These are phyloP conservation scores for Spinellus fusiger DNA, from an alignment of 192 early-diverging fungal genomes.

Conservation along the genomic window DNA sequence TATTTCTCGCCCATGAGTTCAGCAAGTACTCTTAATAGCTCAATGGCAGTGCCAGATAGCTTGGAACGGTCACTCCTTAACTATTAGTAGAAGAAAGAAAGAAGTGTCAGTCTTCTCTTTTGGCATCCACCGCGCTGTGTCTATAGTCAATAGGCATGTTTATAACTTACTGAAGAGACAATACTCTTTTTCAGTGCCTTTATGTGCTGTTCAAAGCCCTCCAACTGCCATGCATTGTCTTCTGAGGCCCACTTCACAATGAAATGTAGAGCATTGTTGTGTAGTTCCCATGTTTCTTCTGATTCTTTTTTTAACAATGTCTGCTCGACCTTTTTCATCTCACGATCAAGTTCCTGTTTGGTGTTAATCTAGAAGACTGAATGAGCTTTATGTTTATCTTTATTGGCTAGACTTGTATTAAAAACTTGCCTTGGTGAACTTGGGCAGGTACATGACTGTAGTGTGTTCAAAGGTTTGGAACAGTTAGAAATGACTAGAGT, in stretches of 20 bases:
- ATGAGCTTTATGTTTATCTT: no score
- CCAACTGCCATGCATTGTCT: slow-evolving; percentile 10
- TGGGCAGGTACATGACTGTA: no score
- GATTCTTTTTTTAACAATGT: slow-evolving; percentile 55
- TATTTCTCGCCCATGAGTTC: slow-evolving; percentile 55
- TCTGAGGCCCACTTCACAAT: slow-evolving; percentile 38
- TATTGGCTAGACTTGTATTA: no score
- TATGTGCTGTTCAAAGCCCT: slow-evolving; percentile 20
- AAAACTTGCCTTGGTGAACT: no score
- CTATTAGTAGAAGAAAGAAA: slow-evolving; percentile 38
- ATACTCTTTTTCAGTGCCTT: slow-evolving; percentile 44
- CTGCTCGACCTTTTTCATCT: slow-evolving; percentile 25
- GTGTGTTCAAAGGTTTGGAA: no score
- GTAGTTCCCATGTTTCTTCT: slow-evolving; percentile 64
- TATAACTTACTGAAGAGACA: slow-evolving; percentile 48
- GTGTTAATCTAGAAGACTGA: no score
- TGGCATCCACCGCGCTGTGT: no score
- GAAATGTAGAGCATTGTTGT: slow-evolving; percentile 53
- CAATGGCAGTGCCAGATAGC: slow-evolving; percentile 62
- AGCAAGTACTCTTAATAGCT: slow-evolving; percentile 59
- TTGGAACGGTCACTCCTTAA: slow-evolving; percentile 68
- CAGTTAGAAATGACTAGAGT: no score
- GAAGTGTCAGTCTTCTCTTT: slow-evolving; percentile 59
- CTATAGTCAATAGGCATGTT: no score
- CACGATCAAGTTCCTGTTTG: slow-evolving; percentile 29